Evolutionary conservation across 2,329 filamentous ascomycete genomes (phyloP), one percentile per base, ranked within the genome.

Genomic region (Penicillium sp.): DNA sequence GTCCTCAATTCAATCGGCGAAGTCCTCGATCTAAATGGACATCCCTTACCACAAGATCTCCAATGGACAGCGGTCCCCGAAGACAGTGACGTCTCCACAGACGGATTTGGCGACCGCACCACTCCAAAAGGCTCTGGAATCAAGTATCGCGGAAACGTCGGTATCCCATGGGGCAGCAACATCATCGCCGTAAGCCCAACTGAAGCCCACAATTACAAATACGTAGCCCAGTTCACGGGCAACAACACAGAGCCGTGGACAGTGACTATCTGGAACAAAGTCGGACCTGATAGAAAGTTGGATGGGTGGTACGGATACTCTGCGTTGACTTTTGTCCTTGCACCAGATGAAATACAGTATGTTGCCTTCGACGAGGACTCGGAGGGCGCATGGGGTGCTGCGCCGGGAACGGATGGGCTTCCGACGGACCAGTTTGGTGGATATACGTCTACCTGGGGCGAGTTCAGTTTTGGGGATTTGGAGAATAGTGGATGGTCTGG

Each of bases 181-280:
- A 73, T 76, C 54, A 71, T 77, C 52, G 58, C 69, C 44, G 68
- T 78, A 49, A 62, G 67, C 55, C 61, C 69, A 26, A 50, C 56
- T 26, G 58, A 70, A 3, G 72, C 72, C 7, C 54, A 59, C n/a
- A 43, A 53, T 1, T 76, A 75, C 68, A 72, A 76, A 50, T 76
- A 77, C 58, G 73, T 76, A 9, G 68, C 65, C 2, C 60, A 70
- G 46, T 65, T 77, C 55, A 65, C 49, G 10, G 73, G 74, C 16
- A 48, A 64, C 42, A 70, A 74, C 53, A 62, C 57, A 4, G 57
- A 72, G 25, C 55, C 67, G 25, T 75, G 71, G 71, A 70, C 63
- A 3, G 71, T 76, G 8, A 62, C 66, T 9, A 59, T 77, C 62
- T 77, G 75, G 75, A 77, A 77, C 65, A 77, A 77, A 61, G 58